Evolutionary conservation across 2,329 filamentous ascomycete genomes (phyloP).

Genomic region (Hirsutella thompsonii): DNA sequence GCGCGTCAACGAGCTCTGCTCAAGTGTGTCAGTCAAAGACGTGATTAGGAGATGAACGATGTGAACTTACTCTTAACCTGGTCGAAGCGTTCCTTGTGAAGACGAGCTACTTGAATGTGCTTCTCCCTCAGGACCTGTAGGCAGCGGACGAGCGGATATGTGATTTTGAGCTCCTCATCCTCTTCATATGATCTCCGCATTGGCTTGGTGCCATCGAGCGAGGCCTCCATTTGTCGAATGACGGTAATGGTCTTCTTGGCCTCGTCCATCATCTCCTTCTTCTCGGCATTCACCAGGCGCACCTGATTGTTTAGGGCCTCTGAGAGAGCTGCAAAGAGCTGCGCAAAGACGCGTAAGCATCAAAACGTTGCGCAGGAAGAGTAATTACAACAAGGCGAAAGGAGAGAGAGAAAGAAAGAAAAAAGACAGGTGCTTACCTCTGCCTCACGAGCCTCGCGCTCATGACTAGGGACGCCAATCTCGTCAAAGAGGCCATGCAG

Average conservation of each 20-base stretch:
- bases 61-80: constrained; percentile 71
- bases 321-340: constrained; percentile 87
- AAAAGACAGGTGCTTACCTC: constrained; percentile 43
- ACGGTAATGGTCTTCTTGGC: constrained; percentile 71
- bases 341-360: not conserved
- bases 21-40: not conserved
- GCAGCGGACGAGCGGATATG: constrained; percentile 72
- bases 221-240: constrained; percentile 88
- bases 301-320: constrained; percentile 88
- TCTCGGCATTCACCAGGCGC: constrained; percentile 71
- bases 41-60: not conserved
- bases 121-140: constrained; percentile 75
- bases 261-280: constrained; percentile 81
- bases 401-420: too few relatives aligned
- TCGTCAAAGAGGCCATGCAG: constrained; percentile 94
- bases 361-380: not conserved
- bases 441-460: constrained; percentile 77
- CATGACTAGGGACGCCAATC: constrained; percentile 88
- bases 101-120: constrained; percentile 62
- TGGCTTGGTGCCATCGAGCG: constrained; percentile 61
- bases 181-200: constrained; percentile 51
- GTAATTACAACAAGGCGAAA: too few relatives aligned
- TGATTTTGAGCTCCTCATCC: constrained; percentile 59
- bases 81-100: constrained; percentile 85
- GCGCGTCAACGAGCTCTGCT: constrained; percentile 77